A percentile compares a stretch with the other conserved stretches of the same genome.
These are phyloP conservation scores for Coemansia sp. DNA, from an alignment of 192 early-diverging fungal species.

Conservation along the genomic window DNA sequence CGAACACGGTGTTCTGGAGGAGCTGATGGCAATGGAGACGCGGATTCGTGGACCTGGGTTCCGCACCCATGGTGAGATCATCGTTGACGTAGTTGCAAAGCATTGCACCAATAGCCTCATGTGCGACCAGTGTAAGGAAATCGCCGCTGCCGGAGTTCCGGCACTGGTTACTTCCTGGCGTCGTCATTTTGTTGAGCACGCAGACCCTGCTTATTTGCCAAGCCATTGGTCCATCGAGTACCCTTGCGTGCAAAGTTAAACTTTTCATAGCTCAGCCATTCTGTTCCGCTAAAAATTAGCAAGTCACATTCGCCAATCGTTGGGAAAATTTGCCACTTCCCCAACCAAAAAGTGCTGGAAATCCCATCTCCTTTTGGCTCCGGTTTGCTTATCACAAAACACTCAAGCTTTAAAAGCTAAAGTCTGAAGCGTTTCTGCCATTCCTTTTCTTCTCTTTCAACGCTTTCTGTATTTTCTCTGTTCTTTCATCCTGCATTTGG, in stretches of 20 bases:
- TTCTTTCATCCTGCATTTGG: conserved; percentile 20
- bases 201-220: conserved; percentile 34
- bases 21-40: conserved; percentile 26
- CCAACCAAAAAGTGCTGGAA: not conserved
- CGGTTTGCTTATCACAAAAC: not conserved
- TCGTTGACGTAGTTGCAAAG: conserved; percentile 15
- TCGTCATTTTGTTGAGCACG: conserved; percentile 41
- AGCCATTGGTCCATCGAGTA: conserved; percentile 43
- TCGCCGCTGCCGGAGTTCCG: conserved; percentile 18
- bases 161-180: conserved; percentile 41
- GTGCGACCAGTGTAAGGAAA: conserved; percentile 23
- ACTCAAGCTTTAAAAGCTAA: not conserved
- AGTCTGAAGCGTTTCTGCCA: not conserved
- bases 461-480: conserved; percentile 16
- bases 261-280: not conserved
- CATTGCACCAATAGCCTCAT: not conserved
- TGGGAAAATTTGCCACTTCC: conserved; percentile 2
- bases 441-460: conserved; percentile 13
- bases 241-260: not conserved
- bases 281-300: not conserved
- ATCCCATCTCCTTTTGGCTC: not conserved
- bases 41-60: conserved; percentile 38
- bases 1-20: conserved; percentile 13
- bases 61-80: conserved; percentile 42
- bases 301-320: conserved; percentile 1